Base-by-base conservation (phyloP, 2,329 filamentous ascomycete species). In the Rutstroemia sp. region DNA sequence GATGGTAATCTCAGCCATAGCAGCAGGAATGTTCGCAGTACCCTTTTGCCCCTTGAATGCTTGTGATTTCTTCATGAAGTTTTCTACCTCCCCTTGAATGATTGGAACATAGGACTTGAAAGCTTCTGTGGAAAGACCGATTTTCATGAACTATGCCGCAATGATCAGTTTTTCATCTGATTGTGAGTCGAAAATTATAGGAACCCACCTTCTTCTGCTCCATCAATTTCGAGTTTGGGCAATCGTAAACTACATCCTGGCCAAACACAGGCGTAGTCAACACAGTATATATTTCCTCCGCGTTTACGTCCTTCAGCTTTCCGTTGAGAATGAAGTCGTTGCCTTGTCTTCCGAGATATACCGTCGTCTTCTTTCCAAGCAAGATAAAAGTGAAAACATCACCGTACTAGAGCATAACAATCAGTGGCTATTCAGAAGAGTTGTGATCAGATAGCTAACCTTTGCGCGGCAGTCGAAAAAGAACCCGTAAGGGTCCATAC, bases 301-400 rank as follows among this genome's bases (percentile, higher is more conserved):
- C 91, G 70, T 87, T 91, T 66, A 95, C 86, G 68, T 95, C 90
- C 75, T 88, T 90, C 67, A 90, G 79, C 76, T 94, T 95, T 69
- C 89, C 90, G 70, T 95, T 95, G 63, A 95, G 78, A 64, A 95
- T 91, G 71, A 95, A 95, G 64, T 95, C 89, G 71, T 95, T 95
- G 63, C 90, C 90, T 63, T 85, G 80, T 38, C 87, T 85, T 55
- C 91, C 90, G 59, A 95, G 75, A 64, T 85, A 91, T 45, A 95
- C 90, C 3, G 91, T 95, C 48, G 88, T 94, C 74, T 90, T 92
- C 78, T 88, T 91, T 66, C 91, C 90, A 53, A 95, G 84, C 50
- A 95, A 81, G 59, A 95, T 76, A 68, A 95, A 95, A 18, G 91
- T 95, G 71, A 94, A 95, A 68, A 91, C 83, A 73, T 95, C 88